Evolutionary conservation across 2,329 filamentous ascomycete genomes (phyloP), one percentile per base, ranked within the genome.

Genomic region (Trichoderma koningii): DNA sequence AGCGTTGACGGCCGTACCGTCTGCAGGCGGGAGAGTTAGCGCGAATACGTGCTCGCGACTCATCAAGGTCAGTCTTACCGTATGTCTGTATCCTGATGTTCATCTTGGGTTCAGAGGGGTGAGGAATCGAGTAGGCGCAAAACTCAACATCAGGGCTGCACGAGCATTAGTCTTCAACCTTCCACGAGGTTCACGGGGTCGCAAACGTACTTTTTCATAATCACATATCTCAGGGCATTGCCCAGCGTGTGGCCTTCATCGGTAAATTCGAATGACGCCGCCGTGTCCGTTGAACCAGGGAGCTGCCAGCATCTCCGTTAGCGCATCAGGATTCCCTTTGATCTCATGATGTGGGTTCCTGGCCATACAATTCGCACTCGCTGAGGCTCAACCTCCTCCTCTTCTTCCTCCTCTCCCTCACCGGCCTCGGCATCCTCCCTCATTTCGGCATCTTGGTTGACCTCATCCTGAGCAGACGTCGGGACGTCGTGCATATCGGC

Each of bases 31-130:
- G 17, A 62, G 3, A 48, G 66, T 75, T 55, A 72, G 69, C 34
- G 64, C 55, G 26, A 38, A 47, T n/a, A 10, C 19, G 34, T 38
- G 26, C 7, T 5, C 15, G 19, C 26, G 26, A 41, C 14, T 2
- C 5, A 30, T 30, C 5, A 26, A 5, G 26, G 5, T 1, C 23
- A 17, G 51, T 78, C 87, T 75, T 81, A 97, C 94, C 91, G 73
- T 95, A 98, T 70, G 94, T 99, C 79, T 99, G 95, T 68, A 99
- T 98, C 73, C 95, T 87, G 68, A 99, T 82, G 74, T 98, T 97
- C 94, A 99, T 97, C 80, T 96, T 95, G 47, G 89, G 82, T 78
- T 99, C 95, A 45, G 93, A 96, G 57, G 95, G 95, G 79, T 99
- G 95, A 34, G 95, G 95, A 67, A 99, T 98, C 7, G 94, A 92